Base-by-base conservation (phyloP, 495 filamentous ascomycete species). In the Penicillium cataractarum region DNA sequence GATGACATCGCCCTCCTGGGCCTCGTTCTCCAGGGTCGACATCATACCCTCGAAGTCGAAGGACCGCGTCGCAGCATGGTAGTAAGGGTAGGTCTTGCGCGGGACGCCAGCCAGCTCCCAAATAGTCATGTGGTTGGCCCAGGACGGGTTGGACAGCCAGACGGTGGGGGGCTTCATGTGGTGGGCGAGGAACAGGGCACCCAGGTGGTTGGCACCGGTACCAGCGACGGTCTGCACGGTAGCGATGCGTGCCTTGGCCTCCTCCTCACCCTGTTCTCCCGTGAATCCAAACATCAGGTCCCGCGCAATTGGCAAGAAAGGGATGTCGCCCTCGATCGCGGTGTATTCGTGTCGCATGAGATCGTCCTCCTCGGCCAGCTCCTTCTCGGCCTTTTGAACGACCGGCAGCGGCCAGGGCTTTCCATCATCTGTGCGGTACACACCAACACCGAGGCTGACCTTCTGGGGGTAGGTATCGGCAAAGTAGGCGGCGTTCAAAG, bases 171-270 rank as follows among this genome's bases (percentile, higher is more conserved):
- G 79, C 60, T 79, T 80, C 74, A 79, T 75, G 67, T 79, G 76
- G 46, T 71, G 65, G 55, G 88, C 81, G 56, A 97, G 87, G 83
- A 97, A 97, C 61, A 92, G 83, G 60, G 89, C 91, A 57, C 93
- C 93, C 6, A 97, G 78, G 67, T 97, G 93, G 56, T 96, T 88
- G 40, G 93, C 92, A 61, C 93, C 93, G 39, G 93, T 97, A 61
- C 93, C 93, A 56, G 93, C 96, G 77, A 97, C 91, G 64, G 92
- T 92, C 74, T 94, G 91, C 22, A 81, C 78, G 27, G 76, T 74
- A 35, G 73, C 71, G 60, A 80, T 77, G 52, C 78, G 75, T 48
- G 68, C 71, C 64, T 79, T 78, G 40, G 66, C 69, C 37, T 71
- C 65, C 31, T 69, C 65, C 27, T 76, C 62, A 24, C 66, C 61